Percentiles rank a stretch among this genome's conserved stretches.
These are phyloP conservation scores for Paecilomyces fulvus DNA, from an alignment of 2,329 filamentous ascomycete genomes.

Conservation along the genomic window DNA sequence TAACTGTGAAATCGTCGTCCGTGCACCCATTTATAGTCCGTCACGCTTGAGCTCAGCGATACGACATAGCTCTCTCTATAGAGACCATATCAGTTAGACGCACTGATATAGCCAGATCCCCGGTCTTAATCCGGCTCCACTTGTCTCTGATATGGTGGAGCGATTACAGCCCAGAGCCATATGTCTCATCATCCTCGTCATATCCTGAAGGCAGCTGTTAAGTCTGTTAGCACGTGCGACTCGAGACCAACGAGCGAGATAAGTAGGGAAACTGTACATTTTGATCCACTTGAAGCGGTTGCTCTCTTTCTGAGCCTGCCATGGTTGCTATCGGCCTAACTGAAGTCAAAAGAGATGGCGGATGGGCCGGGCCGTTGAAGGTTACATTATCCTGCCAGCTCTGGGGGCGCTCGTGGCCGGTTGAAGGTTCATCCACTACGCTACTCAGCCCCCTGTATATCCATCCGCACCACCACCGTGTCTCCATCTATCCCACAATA, in stretches of 20 bases:
- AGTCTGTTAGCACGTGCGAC: not conserved
- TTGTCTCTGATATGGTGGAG: not conserved
- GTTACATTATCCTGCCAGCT: not conserved
- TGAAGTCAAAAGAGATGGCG: not conserved
- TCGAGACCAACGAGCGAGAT: not conserved
- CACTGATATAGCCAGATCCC: not conserved
- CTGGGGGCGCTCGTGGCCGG: not conserved
- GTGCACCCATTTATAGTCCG: conserved; percentile 20
- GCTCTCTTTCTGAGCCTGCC: not conserved
- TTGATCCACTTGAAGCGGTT: not conserved
- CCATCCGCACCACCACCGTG: too few relatives aligned
- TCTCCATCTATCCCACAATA: too few relatives aligned
- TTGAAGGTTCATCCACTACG: too few relatives aligned
- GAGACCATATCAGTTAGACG: not conserved
- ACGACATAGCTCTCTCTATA: conserved; percentile 2
- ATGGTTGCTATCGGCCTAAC: not conserved
- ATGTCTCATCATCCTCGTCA: conserved; percentile 1
- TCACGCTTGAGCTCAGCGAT: conserved; percentile 5
- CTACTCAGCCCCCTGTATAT: too few relatives aligned
- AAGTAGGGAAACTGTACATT: not conserved
- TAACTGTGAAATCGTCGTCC: conserved; percentile 16
- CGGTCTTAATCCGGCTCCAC: not conserved
- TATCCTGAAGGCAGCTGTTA: not conserved
- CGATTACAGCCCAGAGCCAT: conserved; percentile 2
- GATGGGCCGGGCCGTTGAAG: too few relatives aligned